phyloP scores from a whole-genome alignment of 441 rosid species.

The Hura crepitans region DNA sequence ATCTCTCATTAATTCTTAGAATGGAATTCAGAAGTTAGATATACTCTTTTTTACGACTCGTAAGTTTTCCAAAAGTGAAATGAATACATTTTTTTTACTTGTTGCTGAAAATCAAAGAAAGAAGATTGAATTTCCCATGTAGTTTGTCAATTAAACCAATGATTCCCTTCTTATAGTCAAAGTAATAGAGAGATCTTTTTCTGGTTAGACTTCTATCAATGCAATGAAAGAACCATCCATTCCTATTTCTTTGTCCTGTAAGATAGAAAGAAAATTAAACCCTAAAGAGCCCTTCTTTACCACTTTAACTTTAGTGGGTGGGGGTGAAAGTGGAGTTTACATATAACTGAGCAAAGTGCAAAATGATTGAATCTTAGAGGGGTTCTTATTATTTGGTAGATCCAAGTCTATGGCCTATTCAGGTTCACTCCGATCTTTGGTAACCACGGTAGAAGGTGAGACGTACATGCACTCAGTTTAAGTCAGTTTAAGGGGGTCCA shows the following conservation, averaged over 20 bases:
- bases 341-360: slow-evolving; percentile 2
- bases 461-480: too few species aligned
- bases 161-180: slow-evolving; percentile 14
- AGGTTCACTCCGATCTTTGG: too few species aligned
- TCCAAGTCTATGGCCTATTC: too few species aligned
- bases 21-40: too few species aligned
- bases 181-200: slow-evolving; percentile 18
- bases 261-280: slow-evolving; percentile 14
- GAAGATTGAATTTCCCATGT: neutral
- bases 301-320: slow-evolving; percentile 11
- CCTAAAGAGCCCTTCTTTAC: slow-evolving; percentile 20
- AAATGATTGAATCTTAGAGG: too few species aligned
- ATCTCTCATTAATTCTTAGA: too few species aligned
- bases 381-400: too few species aligned
- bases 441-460: too few species aligned
- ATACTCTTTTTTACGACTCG: too few species aligned
- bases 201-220: slow-evolving; percentile 18
- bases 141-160: slow-evolving; percentile 2
- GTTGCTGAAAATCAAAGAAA: neutral
- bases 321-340: slow-evolving; percentile 8
- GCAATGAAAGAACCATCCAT: slow-evolving; percentile 19
- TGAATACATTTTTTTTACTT: neutral
- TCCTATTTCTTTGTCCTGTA: neutral
- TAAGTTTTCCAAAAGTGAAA: neutral
- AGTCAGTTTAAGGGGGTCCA: too few species aligned